Base-by-base conservation (phyloP, 176 grass and related monocot species). In the Zea mays region DNA sequence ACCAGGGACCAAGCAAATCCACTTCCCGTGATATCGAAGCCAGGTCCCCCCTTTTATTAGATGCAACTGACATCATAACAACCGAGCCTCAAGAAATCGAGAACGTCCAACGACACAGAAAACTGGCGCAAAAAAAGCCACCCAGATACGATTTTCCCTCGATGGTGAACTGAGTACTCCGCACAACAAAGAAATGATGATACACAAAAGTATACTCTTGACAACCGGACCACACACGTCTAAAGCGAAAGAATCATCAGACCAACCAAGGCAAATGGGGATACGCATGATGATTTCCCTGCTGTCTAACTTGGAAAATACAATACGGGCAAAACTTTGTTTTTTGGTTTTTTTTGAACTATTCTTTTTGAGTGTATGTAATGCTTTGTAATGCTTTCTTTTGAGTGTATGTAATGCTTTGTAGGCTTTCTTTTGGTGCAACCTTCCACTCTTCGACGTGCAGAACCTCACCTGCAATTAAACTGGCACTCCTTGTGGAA, bases 271-370 rank as follows among this genome's bases (percentile, higher is more conserved):
- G 17, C 41, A 17, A 33, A 38, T 61, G 14, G 14, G 12, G n/a
- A 38, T 15, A 42, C 10, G 63, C 65, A 46, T 36, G 5, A 54
- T 3, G 60, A 52, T 20, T 76, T 85, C 43, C 16, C 36, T 27
- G 19, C 19, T 67, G 12, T 73, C 12, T 27, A 67, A 45, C 66
- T 46, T 20, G 58, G 72, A 20, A 19, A 76, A 88, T 59, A 16
- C 36, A 84, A 77, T n/a, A 50, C 0, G 65, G 20, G 33, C 58
- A 85, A 77, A 85, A 89, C 10, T 77, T 76, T n/a, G n/a, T n/a
- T n/a, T n/a, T n/a, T n/a, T n/a, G n/a, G n/a, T n/a, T 60, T 50
- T 16, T 73, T 61, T 19, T 45, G 38, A 52, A 33, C 62, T 74
- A 79, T 79, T 72, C 82, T n/a, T n/a, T 19, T 60, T 27, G 27